These are phyloP conservation scores for Aquanectria penicillioides DNA, from an alignment of 2,329 filamentous ascomycete species.

Conservation along the genomic window DNA sequence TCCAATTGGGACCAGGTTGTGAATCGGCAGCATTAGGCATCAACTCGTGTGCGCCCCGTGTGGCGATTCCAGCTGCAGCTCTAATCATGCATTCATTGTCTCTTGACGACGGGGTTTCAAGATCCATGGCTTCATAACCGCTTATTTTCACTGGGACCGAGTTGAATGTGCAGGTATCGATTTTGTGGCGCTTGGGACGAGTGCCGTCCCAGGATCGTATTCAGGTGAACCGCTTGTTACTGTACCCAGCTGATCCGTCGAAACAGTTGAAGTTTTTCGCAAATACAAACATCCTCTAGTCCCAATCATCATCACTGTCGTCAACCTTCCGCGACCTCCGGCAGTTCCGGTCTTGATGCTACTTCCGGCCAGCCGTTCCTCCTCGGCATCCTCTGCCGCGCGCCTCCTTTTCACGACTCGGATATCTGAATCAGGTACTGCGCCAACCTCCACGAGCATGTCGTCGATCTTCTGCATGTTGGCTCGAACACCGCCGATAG, in stretches of 20 bases:
- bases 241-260: neutral
- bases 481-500: constrained; percentile 77
- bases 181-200: neutral
- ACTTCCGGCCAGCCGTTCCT: constrained; percentile 62
- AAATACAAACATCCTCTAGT: constrained; percentile 52
- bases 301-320: constrained; percentile 70
- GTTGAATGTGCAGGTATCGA: neutral
- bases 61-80: neutral
- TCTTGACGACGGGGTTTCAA: too few species aligned
- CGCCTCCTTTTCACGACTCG: constrained; percentile 73
- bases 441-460: constrained; percentile 83
- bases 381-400: constrained; percentile 68
- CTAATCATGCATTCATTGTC: constrained; percentile 2
- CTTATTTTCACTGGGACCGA: neutral
- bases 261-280: neutral
- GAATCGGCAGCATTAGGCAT: constrained; percentile 12
- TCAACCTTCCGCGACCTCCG: constrained; percentile 53
- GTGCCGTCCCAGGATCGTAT: neutral
- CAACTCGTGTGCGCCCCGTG: constrained; percentile 1
- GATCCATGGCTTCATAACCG: too few species aligned
- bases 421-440: constrained; percentile 80
- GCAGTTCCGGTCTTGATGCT: constrained; percentile 63
- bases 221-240: constrained; percentile 2
- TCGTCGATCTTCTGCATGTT: constrained; percentile 81
- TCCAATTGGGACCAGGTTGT: neutral